Percentiles rank a stretch among this genome's conserved stretches.
phyloP scores from a whole-genome alignment of 257 asterid species.

The Osmanthus fragrans region DNA sequence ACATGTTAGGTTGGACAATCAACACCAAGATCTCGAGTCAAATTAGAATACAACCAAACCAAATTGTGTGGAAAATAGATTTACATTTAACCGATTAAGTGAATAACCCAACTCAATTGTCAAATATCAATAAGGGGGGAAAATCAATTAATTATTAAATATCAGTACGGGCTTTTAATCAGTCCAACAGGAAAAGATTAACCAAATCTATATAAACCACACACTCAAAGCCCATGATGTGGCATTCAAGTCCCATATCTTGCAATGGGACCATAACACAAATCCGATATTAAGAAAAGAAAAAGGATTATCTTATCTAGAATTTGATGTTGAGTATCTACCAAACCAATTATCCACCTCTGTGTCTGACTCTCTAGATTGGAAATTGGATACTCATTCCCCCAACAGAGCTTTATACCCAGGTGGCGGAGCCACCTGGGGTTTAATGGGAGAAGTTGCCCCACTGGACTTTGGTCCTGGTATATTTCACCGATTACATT shows the following conservation, averaged over 20 bases:
- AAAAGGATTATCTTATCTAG: not conserved
- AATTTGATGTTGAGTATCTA: too few species aligned
- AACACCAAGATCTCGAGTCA: not conserved
- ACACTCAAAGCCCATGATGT: too few species aligned
- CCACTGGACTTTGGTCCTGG: not conserved
- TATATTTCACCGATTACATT: not conserved
- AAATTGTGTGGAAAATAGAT: not conserved
- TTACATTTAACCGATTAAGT: not conserved
- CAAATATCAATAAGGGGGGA: not conserved
- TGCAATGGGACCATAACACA: too few species aligned
- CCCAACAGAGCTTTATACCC: too few species aligned
- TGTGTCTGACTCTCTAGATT: too few species aligned
- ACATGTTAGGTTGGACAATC: not conserved
- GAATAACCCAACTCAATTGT: not conserved
- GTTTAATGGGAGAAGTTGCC: not conserved
- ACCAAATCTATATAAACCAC: not conserved
- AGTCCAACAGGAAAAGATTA: not conserved
- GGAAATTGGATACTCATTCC: too few species aligned
- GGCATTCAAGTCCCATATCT: too few species aligned
- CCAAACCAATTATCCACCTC: too few species aligned
- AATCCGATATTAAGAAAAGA: not conserved
- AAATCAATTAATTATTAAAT: too few species aligned
- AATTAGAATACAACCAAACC: not conserved
- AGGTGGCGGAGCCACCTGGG: not conserved
- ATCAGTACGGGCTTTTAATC: not conserved